Conservation (phyloP, 2,329 filamentous ascomycete species). For the Neofusicoccum parvum region DNA sequence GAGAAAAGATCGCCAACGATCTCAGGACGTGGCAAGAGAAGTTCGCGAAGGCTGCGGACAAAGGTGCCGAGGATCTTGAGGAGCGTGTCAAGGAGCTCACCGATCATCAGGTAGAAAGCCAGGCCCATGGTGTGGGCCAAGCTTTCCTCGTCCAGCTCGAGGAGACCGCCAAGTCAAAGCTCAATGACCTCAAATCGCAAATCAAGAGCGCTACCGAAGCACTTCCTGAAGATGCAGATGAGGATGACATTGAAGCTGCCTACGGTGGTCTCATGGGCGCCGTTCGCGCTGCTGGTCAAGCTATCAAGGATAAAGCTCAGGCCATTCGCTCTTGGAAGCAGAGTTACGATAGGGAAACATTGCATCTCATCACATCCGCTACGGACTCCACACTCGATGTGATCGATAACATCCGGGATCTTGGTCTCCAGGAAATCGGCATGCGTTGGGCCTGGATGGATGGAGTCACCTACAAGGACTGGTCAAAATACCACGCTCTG, state of each 20-base stretch:
- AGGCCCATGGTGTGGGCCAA: slow-evolving; percentile 67
- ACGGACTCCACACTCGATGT: slow-evolving; percentile 81
- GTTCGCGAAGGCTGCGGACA: slow-evolving; percentile 81
- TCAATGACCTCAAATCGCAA: slow-evolving; percentile 65
- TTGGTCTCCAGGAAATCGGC: slow-evolving; percentile 87
- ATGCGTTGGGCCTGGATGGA: slow-evolving; percentile 96
- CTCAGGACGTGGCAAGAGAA: slow-evolving; percentile 85
- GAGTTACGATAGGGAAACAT: slow-evolving; percentile 69
- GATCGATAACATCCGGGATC: slow-evolving; percentile 77
- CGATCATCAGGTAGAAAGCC: slow-evolving; percentile 65
- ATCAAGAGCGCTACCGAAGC: slow-evolving; percentile 60
- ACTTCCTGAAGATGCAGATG: slow-evolving; percentile 61
- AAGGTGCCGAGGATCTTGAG: slow-evolving; percentile 71
- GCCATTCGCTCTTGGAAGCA: slow-evolving; percentile 76
- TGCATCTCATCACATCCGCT: slow-evolving; percentile 68
- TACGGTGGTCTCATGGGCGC: slow-evolving; percentile 55
- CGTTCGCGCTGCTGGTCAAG: slow-evolving; percentile 68
- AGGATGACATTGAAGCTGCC: slow-evolving; percentile 54
- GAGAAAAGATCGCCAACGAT: slow-evolving; percentile 71
- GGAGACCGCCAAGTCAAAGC: slow-evolving; percentile 64
- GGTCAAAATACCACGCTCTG: slow-evolving; percentile 90
- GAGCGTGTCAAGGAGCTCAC: slow-evolving; percentile 71
- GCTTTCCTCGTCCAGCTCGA: slow-evolving; percentile 70
- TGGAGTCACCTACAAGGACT: slow-evolving; percentile 94
- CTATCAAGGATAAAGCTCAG: slow-evolving; percentile 77